Evolutionary conservation across 768 basidiomycete genomes (phyloP), one percentile per base, ranked within the genome.

Genomic region (Tricholomella constricta): DNA sequence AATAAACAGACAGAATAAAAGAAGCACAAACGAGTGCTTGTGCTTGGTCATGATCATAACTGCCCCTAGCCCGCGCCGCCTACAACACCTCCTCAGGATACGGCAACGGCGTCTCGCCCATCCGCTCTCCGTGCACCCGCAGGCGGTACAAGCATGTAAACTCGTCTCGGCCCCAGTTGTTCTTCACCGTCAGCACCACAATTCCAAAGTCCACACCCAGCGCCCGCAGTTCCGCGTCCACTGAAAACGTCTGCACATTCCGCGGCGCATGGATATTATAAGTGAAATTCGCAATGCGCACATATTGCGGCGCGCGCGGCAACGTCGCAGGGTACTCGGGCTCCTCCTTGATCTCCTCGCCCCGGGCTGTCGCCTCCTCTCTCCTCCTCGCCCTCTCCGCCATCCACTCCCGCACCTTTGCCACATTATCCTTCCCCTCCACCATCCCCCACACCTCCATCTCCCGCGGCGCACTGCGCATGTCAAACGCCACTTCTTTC

Each of bases 401-500:
- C 57, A 71, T 73, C 76, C 86, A 91, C 48, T 71, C 78, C 23
- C 62, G 63, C 25, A 90, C 74, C 65, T 84, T 88, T 31, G 69
- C 79, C 6, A 83, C 49, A 59, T 94, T 91, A 45, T 90, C 88
- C 45, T 63, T 55, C 9, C 89, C 91, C 58, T 97, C 94, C 29
- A 96, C 81, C 58, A 94, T 69, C 0, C 85, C 94, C 94, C 94
- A 96, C 4, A 96, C 81, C 60, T 97, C 92, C 83, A 98, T 91
- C 37, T 87, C 77, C 53, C 82, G 76, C 37, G 96, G 96, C 1
- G 93, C 92, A 35, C 85, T 85, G 34, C 84, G 76, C 70, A 91
- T 77, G 60, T 95, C 91, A 64, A 84, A 83, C 5, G 93, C 89
- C 36, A 94, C 75, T 57, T 96, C 94, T 54, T 73, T 78, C 19